Evolutionary conservation across 2,329 filamentous ascomycete species (phyloP).

Genomic region (Xylaria multiplex): DNA sequence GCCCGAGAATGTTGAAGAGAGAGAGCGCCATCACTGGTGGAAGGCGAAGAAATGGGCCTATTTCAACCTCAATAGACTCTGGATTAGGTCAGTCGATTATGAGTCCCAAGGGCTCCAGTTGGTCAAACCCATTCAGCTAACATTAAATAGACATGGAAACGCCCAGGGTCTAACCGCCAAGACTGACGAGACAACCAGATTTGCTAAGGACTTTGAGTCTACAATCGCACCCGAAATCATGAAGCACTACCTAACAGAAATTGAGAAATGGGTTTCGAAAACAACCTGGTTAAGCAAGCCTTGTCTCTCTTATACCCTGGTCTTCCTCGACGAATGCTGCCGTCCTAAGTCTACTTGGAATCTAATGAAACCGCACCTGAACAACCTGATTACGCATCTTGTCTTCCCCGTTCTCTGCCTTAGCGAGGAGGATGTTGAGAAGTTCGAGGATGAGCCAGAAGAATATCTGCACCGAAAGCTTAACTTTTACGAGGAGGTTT

Average conservation of each 20-base stretch:
- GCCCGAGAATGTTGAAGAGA: constrained; percentile 80
- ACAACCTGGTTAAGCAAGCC: constrained; percentile 94
- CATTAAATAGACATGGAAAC: constrained; percentile 80
- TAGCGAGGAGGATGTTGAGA: constrained; percentile 88
- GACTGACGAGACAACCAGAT: constrained; percentile 78
- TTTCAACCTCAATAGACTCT: constrained; percentile 95
- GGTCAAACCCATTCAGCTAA: constrained; percentile 42
- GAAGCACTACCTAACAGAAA: constrained; percentile 91
- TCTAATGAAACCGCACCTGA: constrained; percentile 90
- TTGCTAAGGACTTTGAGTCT: constrained; percentile 88
- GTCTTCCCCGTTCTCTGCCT: constrained; percentile 96
- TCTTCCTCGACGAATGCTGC: constrained; percentile 96
- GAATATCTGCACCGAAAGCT: constrained; percentile 97
- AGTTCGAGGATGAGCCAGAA: constrained; percentile 93
- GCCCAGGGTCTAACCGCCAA: constrained; percentile 79
- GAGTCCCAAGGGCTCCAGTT: constrained; percentile 2
- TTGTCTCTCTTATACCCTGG: constrained; percentile 90
- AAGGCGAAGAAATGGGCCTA: constrained; percentile 99
- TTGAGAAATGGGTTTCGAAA: constrained; percentile 98
- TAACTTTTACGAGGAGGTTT: constrained; percentile 98
- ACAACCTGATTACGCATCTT: constrained; percentile 91
- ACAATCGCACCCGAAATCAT: constrained; percentile 96
- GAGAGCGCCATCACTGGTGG: constrained; percentile 98
- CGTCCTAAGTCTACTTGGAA: constrained; percentile 98
- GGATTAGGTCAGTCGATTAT: constrained; percentile 74